Percentiles rank a stretch among this genome's conserved stretches.
Conservation (phyloP, 108 stramenopile genomes). For the Asterionellopsis glacialis region DNA sequence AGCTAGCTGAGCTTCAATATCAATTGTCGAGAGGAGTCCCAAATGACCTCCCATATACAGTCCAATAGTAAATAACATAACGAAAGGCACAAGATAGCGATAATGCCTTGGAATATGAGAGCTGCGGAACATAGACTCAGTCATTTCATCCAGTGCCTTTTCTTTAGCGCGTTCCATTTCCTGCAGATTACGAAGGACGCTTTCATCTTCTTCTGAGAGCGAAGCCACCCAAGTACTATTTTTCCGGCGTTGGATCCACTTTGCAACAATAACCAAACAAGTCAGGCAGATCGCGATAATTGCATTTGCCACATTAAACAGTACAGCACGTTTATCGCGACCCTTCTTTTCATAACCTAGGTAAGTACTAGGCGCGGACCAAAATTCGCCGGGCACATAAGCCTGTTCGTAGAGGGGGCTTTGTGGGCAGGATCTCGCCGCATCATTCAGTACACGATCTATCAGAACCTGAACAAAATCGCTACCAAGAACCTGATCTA, state of each 20-base stretch:
- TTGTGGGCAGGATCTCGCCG: conserved; percentile 27
- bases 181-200: conserved; percentile 20
- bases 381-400: conserved; percentile 8
- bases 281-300: conserved; percentile 21
- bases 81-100: conserved; percentile 46
- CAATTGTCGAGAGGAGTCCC: conserved; percentile 41
- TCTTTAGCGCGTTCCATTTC: conserved; percentile 21
- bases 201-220: conserved; percentile 13
- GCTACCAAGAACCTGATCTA: conserved; percentile 18
- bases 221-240: conserved; percentile 26
- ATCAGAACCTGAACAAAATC: conserved; percentile 15
- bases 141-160: conserved; percentile 35
- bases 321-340: background rate
- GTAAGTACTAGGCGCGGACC: conserved; percentile 10
- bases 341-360: conserved; percentile 2
- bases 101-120: conserved; percentile 28
- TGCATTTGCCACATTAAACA: conserved; percentile 34
- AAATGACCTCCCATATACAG: conserved; percentile 63
- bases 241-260: conserved; percentile 8
- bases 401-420: conserved; percentile 20
- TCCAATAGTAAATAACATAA: conserved; percentile 49
- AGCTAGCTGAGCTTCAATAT: conserved; percentile 48
- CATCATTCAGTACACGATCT: conserved; percentile 16
- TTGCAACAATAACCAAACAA: conserved; percentile 7
- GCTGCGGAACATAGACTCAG: conserved; percentile 40